Evolutionary conservation across 768 basidiomycete species (phyloP).

Genomic region (Leccinum boreale): DNA sequence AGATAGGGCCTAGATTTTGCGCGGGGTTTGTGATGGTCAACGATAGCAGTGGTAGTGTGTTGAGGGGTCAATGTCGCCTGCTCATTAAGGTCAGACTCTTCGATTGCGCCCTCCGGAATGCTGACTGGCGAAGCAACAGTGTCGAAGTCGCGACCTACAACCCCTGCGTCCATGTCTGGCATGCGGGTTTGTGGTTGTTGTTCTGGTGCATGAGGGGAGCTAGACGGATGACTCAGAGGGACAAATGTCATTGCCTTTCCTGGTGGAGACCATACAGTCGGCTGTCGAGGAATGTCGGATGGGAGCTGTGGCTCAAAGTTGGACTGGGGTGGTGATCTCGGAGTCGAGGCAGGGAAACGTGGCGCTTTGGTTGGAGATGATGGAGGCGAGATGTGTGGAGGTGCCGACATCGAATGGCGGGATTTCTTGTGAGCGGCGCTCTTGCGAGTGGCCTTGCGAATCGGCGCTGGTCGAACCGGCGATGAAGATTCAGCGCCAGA

Average conservation of each 20-base stretch:
- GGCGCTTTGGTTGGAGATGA: conserved; percentile 38
- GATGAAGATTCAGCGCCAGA: conserved; percentile 89
- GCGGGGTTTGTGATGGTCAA: conserved; percentile 11
- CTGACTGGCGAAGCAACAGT: conserved; percentile 11
- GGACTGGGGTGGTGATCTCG: conserved; percentile 49
- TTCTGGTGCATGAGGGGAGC: conserved; percentile 11
- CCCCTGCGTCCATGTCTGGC: conserved; percentile 3
- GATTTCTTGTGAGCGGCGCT: conserved; percentile 42
- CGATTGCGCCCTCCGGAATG: conserved; percentile 19
- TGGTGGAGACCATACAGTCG: conserved; percentile 13
- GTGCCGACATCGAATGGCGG: conserved; percentile 71
- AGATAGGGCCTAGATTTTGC: conserved; percentile 28
- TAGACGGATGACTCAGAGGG: conserved; percentile 19
- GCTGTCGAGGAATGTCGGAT: conserved; percentile 32
- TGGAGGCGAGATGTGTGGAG: conserved; percentile 50
- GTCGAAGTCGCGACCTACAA: background rate
- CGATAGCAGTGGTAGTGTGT: conserved; percentile 36
- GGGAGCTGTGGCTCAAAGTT: conserved; percentile 56
- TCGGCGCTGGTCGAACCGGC: conserved; percentile 61
- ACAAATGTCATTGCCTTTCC: conserved; percentile 11
- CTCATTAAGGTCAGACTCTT: conserved; percentile 15
- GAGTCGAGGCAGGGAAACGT: conserved; percentile 18
- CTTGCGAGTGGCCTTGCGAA: conserved; percentile 43
- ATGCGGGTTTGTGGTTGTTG: conserved; percentile 6
- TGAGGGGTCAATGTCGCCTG: conserved; percentile 36